phyloP scores from a whole-genome alignment of 495 filamentous ascomycete genomes.

The Niebla homalea region DNA sequence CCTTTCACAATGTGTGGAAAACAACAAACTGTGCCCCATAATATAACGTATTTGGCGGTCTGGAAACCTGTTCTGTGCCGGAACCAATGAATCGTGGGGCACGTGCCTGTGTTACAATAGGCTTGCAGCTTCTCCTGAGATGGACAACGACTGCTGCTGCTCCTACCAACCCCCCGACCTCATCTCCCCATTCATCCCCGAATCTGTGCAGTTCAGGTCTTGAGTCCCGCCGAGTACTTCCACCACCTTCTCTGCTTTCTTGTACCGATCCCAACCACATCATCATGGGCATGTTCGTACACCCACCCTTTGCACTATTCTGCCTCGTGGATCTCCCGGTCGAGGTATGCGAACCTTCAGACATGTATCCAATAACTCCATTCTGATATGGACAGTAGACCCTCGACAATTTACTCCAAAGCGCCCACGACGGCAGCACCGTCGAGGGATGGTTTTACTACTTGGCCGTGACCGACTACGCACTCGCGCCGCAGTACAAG shows the following conservation, averaged over 20 bases:
- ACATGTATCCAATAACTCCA: neutral
- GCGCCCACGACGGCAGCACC: constrained; percentile 4
- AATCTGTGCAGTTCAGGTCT: neutral
- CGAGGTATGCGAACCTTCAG: neutral
- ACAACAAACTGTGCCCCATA: no score
- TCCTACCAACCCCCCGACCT: neutral
- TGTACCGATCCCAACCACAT: neutral
- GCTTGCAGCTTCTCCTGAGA: neutral
- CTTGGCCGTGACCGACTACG: neutral
- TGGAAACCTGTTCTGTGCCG: no score
- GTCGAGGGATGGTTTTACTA: constrained; percentile 6
- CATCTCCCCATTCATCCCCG: neutral
- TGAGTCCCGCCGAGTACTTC: neutral
- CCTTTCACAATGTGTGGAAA: no score
- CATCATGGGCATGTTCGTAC: constrained; percentile 3
- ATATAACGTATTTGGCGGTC: no score
- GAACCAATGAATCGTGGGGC: neutral
- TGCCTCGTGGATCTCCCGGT: constrained; percentile 1
- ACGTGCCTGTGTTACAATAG: neutral
- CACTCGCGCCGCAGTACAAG: neutral
- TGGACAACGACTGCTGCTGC: neutral
- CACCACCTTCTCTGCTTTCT: neutral
- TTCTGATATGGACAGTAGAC: neutral
- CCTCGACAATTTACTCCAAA: constrained; percentile 3
- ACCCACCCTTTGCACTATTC: constrained; percentile 1